Evolutionary conservation across 345 rosid genomes (phyloP).

Genomic region (Citropsis articulata): DNA sequence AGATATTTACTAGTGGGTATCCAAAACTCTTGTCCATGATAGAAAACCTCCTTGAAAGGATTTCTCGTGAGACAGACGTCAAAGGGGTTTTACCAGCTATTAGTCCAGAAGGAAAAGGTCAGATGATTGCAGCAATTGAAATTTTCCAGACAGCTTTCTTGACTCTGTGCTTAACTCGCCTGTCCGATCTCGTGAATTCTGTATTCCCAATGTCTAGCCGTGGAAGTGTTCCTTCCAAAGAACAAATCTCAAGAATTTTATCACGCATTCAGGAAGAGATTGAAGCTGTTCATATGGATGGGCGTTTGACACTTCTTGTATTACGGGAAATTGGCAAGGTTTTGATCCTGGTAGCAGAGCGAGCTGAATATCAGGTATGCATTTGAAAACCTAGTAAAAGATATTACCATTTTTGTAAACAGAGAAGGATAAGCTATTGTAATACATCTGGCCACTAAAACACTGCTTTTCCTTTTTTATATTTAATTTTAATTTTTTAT

Average conservation of each 20-base stretch:
- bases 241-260: conserved; percentile 72
- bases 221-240: conserved; percentile 90
- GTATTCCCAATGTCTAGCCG: conserved; percentile 90
- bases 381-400: background rate
- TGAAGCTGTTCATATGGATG: conserved; percentile 90
- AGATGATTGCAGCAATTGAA: conserved; percentile 75
- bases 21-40: conserved; percentile 86
- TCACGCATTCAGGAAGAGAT: conserved; percentile 91
- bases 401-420: background rate
- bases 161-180: conserved; percentile 68
- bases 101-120: conserved; percentile 66
- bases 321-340: conserved; percentile 86
- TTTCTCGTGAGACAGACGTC: conserved; percentile 73
- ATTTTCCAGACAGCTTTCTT: conserved; percentile 92
- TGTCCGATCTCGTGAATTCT: conserved; percentile 86
- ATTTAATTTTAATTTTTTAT: background rate
- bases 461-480: background rate
- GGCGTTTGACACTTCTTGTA: conserved; percentile 84
- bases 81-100: conserved; percentile 92
- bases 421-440: background rate
- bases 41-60: conserved; percentile 86
- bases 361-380: conserved; percentile 93
- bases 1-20: conserved; percentile 83
- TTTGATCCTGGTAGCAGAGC: conserved; percentile 68
- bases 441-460: background rate